Conservation (phyloP, 2,329 filamentous ascomycete genomes). For the Leptographium lundbergii region DNA sequence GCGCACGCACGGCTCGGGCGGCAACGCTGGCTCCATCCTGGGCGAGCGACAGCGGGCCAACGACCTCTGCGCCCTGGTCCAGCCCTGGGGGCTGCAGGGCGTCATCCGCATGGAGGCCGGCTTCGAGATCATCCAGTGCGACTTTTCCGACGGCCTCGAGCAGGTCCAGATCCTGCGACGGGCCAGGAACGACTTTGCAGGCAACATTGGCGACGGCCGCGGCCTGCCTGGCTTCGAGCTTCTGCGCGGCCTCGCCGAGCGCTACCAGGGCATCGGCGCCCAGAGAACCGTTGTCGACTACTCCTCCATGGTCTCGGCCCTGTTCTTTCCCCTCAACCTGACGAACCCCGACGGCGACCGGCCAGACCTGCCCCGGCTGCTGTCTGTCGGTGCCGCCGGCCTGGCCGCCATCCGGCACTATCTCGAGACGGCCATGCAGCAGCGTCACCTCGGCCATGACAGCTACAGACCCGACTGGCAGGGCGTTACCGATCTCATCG, state of each 20-base stretch:
- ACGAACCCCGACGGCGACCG: neutral
- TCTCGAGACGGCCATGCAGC: neutral
- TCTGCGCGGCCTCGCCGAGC: neutral
- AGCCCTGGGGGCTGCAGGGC: neutral
- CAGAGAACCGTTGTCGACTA: conserved; percentile 1
- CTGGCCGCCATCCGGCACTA: neutral
- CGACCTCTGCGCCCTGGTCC: neutral
- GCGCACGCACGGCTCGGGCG: neutral
- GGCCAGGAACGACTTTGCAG: neutral
- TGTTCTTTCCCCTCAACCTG: conserved; percentile 4
- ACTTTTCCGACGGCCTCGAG: conserved; percentile 4
- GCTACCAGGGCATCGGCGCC: conserved; percentile 2
- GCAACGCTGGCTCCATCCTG: neutral
- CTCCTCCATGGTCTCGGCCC: conserved; percentile 2
- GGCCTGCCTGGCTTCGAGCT: neutral
- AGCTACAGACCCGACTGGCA: neutral
- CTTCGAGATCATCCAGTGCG: conserved; percentile 5
- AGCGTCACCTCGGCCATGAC: neutral
- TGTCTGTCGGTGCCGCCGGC: neutral
- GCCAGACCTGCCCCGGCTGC: neutral
- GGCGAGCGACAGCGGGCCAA: neutral
- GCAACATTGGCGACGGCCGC: neutral
- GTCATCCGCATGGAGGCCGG: conserved; percentile 5
- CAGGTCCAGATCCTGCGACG: conserved; percentile 1
- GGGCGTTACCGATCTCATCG: conserved; percentile 1